Base-by-base conservation (phyloP, 2,329 filamentous ascomycete species). In the Talaromyces sp. region DNA sequence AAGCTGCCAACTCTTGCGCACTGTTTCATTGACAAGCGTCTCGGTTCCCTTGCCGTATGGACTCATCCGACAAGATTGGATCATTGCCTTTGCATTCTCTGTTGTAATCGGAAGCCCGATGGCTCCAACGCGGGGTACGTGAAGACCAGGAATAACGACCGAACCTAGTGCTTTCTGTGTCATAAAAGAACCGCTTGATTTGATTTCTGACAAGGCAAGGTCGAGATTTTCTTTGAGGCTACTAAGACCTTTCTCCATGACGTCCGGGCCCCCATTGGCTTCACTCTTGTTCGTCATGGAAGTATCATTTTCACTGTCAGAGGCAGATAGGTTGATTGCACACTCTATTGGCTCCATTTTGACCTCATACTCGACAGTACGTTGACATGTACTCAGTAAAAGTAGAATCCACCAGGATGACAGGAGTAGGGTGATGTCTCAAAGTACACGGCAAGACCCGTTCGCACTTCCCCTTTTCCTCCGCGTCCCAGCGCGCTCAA, bases 1-100 rank as follows among this genome's bases (percentile, higher is more conserved):
- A 1, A 84, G 63, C 67, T 84, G 78, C 79, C 79, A 82, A 0
- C 76, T 82, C 25, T 82, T 81, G 6, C 77, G 74, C 0, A 80
- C 77, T 6, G 73, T 58, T 0, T 75, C 75, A 61, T 82, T 78
- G 3, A 81, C 75, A 3, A 79, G 62, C 3, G 77, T 80, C 10
- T 80, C 72, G 17, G 70, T 76, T 2, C 76, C 79, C 62, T 77
- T 79, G 3, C 77, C 77, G 56, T 71, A 79, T 1, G 80, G 77
- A 27, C 66, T 67, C 41, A 64, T 58, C 22, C 69, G 63, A 31
- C 65, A 66, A 22, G 60, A 27, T 15, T 65, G 50, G 43, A 70
- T 69, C 50, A 74, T 68, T 19, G 39, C 47, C 17, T 27, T 43
- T 39, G 35, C 59, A 37, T 45, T n/a, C 1, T 33, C 27, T 9